Percentiles rank a stretch among this genome's conserved stretches.
These are phyloP conservation scores for Linderina pennispora DNA, from an alignment of 192 early-diverging fungal genomes.

Conservation along the genomic window DNA sequence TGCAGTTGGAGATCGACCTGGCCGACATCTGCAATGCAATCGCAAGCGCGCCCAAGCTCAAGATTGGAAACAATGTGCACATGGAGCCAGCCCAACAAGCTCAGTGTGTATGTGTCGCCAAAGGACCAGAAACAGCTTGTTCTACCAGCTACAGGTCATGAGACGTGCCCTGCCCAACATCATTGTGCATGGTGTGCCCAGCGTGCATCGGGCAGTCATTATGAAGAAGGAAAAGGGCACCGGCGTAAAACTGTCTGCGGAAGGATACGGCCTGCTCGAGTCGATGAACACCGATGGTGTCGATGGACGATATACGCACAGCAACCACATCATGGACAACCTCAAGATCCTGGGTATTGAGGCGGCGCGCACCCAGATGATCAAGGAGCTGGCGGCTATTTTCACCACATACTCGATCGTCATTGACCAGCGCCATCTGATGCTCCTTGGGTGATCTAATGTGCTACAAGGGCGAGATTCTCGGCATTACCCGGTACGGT, in stretches of 20 bases:
- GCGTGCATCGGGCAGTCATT: constrained; percentile 83
- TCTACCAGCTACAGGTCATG: constrained; percentile 72
- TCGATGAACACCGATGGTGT: constrained; percentile 96
- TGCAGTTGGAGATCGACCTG: constrained; percentile 87
- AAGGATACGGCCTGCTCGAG: constrained; percentile 89
- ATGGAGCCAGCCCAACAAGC: constrained; percentile 53
- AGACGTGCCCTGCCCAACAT: constrained; percentile 84
- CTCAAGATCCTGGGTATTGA: constrained; percentile 91
- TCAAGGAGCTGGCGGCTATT: constrained; percentile 80
- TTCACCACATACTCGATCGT: constrained; percentile 90
- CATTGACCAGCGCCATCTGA: constrained; percentile 92
- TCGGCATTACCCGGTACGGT: constrained; percentile 98
- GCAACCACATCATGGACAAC: constrained; percentile 94
- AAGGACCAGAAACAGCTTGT: constrained; percentile 57
- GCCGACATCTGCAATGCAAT: constrained; percentile 75
- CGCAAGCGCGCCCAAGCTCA: constrained; percentile 74
- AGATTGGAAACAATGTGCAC: constrained; percentile 72
- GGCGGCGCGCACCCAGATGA: constrained; percentile 85
- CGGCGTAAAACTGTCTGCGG: constrained; percentile 65
- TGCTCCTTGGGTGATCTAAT: constrained; percentile 97
- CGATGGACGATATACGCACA: constrained; percentile 67
- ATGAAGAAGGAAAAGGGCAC: constrained; percentile 20
- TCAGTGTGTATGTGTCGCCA: constrained; percentile 58
- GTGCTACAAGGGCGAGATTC: constrained; percentile 96
- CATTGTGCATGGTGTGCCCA: constrained; percentile 80